A percentile compares a stretch with the other conserved stretches of the same genome.
phyloP scores from a whole-genome alignment of 306 rosid species.

The Nissolia schottii region DNA sequence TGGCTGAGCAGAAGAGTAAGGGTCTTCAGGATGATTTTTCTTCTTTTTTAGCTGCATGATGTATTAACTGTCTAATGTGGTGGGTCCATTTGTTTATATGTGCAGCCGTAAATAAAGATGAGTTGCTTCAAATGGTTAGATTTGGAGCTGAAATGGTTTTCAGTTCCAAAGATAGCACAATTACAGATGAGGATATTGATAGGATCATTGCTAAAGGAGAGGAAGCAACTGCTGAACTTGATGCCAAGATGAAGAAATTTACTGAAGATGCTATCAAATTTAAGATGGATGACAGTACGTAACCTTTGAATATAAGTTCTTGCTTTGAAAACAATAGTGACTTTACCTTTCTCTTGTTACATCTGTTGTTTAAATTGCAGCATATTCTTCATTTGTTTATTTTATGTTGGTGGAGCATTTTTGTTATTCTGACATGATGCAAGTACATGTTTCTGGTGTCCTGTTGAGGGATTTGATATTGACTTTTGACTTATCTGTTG shows the following conservation, averaged over 20 bases:
- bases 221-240: conserved; percentile 98
- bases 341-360: neutral
- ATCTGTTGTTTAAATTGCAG: neutral
- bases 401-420: neutral
- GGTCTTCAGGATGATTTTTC: neutral
- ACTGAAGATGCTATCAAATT: conserved; percentile 99
- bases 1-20: conserved; percentile 98
- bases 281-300: conserved; percentile 96
- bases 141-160: conserved; percentile 99
- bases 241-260: conserved; percentile 97
- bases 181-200: conserved; percentile 96
- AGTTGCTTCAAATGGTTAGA: conserved; percentile 96
- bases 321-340: neutral
- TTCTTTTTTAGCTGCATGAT: conserved; percentile 1
- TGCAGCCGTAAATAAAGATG: conserved; percentile 98
- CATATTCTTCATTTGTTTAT: neutral
- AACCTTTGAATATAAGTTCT: neutral
- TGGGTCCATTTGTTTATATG: conserved; percentile 5
- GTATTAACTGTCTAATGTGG: neutral
- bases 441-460: neutral
- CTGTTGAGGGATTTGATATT: neutral
- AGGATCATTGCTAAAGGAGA: conserved; percentile 98
- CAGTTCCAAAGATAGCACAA: conserved; percentile 96
- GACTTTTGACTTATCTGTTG: neutral
- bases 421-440: neutral